A percentile compares a stretch with the other conserved stretches of the same genome.
These are phyloP conservation scores for Saccharum spontaneum DNA, from an alignment of 176 grass and related monocot species.

Conservation along the genomic window DNA sequence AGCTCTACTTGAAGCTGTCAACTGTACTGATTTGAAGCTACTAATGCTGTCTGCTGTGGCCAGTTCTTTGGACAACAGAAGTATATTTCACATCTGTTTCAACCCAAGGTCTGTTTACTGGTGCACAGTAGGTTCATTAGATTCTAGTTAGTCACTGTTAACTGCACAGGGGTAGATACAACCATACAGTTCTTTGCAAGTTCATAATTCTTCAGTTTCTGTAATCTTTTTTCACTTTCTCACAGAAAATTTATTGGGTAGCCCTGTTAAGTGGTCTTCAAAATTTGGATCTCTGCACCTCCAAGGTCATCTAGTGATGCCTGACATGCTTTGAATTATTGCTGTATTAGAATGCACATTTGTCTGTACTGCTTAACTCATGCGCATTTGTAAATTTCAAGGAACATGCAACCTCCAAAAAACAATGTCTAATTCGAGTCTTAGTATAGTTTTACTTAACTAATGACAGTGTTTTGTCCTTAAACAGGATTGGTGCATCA, in stretches of 20 bases:
- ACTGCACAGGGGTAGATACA: neutral
- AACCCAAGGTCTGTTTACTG: conserved; percentile 69
- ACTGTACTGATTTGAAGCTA: conserved; percentile 45
- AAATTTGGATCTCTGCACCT: neutral
- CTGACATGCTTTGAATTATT: neutral
- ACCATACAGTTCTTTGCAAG: neutral
- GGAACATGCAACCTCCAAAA: neutral
- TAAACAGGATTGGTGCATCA: conserved; percentile 63
- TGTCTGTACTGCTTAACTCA: neutral
- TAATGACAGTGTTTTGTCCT: conserved; percentile 15
- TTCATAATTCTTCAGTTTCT: conserved; percentile 11
- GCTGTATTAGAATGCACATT: neutral
- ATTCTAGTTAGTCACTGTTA: neutral
- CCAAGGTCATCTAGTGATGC: conserved; percentile 4
- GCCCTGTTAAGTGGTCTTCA: neutral
- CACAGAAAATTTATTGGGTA: neutral
- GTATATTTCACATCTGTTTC: conserved; percentile 74
- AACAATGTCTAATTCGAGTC: neutral
- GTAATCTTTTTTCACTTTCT: neutral
- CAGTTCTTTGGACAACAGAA: conserved; percentile 51
- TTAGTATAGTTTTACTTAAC: conserved; percentile 12
- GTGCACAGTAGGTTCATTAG: neutral
- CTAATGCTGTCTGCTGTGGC: conserved; percentile 44
- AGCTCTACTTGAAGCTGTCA: conserved; percentile 41
- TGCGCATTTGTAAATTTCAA: neutral